Evolutionary conservation across 192 early-diverging fungal species (phyloP), one percentile per base, ranked within the genome.

Genomic region (Glomus cerebriforme): DNA sequence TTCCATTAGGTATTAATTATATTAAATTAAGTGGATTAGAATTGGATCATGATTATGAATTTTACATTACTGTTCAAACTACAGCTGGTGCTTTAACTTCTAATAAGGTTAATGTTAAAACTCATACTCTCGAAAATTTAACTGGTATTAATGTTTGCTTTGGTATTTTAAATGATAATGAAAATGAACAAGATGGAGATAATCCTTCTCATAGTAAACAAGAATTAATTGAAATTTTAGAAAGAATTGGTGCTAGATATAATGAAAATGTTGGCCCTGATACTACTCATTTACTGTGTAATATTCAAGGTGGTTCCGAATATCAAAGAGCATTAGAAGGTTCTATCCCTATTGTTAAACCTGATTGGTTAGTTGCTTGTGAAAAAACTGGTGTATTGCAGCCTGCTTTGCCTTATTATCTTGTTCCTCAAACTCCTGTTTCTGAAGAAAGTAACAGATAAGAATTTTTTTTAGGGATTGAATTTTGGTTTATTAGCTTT

Each of bases 91-190:
- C 85, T 26, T 91, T 93, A 58, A 85, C 88, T 54, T 95, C 94
- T 54, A 96, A 98, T 75, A 84, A 88, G 22, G 85, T 97, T 24
- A 84, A 79, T 4, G 87, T 92, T 49, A 90, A 87, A 75, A 99
- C 98, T 7, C 98, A 99, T 82, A 87, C 93, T 37, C 86, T 99
- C 83, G 97, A 99, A 60, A 98, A 99, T 82, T 88, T 99, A 39
- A 98, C 95, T n/a, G 98, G 98, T 22, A 96, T 98, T 76, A 90
- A 93, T 79, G 94, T 98, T 29, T 94, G 94, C 81, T 99, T 99
- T 88, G 98, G 98, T 43, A 89, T 88, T 5, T 96, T 97, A 81
- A 78, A 83, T 26, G 93, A 94, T 75, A 85, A 88, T 26, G 92
- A 93, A 47, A 54, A 68, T 35, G 81, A 81, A 70, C 26, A 31